These are phyloP conservation scores for Penicillium sp. DNA, from an alignment of 2,329 filamentous ascomycete species.

Conservation along the genomic window DNA sequence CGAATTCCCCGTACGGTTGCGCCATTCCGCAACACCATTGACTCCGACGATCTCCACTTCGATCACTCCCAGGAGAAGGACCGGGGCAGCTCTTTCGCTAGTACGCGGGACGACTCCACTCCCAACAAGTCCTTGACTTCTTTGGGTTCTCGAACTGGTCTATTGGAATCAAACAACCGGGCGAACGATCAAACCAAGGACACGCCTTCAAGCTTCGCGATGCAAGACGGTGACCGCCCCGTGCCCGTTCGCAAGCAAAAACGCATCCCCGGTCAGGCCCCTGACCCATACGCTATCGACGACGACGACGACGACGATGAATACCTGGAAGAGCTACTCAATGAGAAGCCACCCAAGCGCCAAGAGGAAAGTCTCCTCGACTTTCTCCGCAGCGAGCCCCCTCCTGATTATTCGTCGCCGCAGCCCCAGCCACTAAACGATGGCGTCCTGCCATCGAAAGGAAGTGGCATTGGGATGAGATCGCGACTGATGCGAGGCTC, in stretches of 20 bases:
- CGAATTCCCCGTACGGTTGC: conserved; percentile 78
- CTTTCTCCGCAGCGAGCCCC: conserved; percentile 43
- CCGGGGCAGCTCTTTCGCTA: conserved; percentile 36
- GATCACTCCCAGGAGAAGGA: conserved; percentile 26
- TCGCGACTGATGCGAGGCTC: conserved; percentile 30
- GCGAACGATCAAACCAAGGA: conserved; percentile 21
- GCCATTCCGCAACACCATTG: conserved; percentile 77
- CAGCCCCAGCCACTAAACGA: conserved; percentile 26
- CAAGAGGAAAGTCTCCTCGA: conserved; percentile 45
- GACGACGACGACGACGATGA: conserved; percentile 59
- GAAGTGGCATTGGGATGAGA: conserved; percentile 26
- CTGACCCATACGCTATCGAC: conserved; percentile 92
- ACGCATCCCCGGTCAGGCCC: conserved; percentile 69
- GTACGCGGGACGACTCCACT: conserved; percentile 49
- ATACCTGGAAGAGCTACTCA: conserved; percentile 41
- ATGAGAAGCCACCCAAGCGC: conserved; percentile 28
- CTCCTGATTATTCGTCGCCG: conserved; percentile 31
- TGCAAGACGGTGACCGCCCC: conserved; percentile 24
- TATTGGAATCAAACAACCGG: conserved; percentile 46
- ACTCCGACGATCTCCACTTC: conserved; percentile 65
- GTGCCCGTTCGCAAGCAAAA: conserved; percentile 68
- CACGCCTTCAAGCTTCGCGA: conserved; percentile 7
- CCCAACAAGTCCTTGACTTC: conserved; percentile 50
- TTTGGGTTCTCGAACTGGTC: conserved; percentile 66
- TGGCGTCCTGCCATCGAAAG: conserved; percentile 10